Percentiles rank a stretch among this genome's conserved stretches.
phyloP scores from a whole-genome alignment of 2,329 filamentous ascomycete genomes.

The Colletotrichum kahawae region DNA sequence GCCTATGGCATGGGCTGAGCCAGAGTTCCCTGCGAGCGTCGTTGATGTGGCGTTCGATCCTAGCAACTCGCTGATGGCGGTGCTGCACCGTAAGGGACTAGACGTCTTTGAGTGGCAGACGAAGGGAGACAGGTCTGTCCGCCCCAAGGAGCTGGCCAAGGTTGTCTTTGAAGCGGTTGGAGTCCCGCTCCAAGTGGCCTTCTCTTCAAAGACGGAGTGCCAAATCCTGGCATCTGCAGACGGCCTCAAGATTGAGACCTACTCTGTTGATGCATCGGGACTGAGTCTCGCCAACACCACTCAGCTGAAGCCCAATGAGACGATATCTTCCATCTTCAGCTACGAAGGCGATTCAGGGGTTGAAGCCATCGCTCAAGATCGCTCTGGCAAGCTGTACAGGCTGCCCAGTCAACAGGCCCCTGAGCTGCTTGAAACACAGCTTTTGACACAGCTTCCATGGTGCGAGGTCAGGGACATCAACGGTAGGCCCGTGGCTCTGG shows the following conservation, averaged over 20 bases:
- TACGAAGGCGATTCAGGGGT: constrained; percentile 32
- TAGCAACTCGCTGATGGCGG: constrained; percentile 68
- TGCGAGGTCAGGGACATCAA: constrained; percentile 37
- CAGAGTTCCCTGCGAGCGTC: constrained; percentile 65
- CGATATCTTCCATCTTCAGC: constrained; percentile 32
- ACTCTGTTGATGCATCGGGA: neutral
- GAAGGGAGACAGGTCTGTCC: constrained; percentile 55
- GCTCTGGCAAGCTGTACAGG: constrained; percentile 48
- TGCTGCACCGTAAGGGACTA: constrained; percentile 71
- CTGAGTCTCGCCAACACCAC: neutral
- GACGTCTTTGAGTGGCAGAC: constrained; percentile 74
- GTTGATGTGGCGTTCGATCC: constrained; percentile 78
- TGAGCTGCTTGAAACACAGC: constrained; percentile 1
- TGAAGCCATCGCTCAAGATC: constrained; percentile 50
- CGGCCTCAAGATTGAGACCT: constrained; percentile 10
- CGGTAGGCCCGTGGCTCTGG: constrained; percentile 49
- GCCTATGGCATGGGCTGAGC: constrained; percentile 85
- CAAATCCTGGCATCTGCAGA: constrained; percentile 35
- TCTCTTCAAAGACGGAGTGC: constrained; percentile 31
- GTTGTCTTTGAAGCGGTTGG: constrained; percentile 40
- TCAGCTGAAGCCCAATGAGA: neutral
- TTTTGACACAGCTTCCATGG: constrained; percentile 53
- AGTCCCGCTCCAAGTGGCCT: constrained; percentile 36
- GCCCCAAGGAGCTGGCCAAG: constrained; percentile 44
- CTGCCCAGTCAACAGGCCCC: constrained; percentile 29